phyloP scores from a whole-genome alignment of 192 early-diverging fungal genomes.

The Coemansia sp. region DNA sequence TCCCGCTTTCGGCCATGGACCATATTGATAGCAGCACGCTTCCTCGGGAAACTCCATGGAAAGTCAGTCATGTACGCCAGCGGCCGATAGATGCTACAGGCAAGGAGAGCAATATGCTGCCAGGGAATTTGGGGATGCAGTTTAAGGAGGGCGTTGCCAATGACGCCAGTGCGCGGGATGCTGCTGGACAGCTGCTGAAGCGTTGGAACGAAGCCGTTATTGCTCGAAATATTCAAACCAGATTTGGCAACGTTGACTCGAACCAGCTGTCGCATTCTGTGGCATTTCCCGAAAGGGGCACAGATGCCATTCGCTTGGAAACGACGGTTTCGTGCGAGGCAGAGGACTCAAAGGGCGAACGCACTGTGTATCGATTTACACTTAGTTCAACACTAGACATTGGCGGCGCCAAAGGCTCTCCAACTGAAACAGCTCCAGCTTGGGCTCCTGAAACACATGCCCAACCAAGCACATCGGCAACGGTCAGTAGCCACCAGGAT shows the following conservation, averaged over 20 bases:
- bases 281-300: constrained; percentile 30
- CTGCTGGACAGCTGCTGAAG: constrained; percentile 43
- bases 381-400: constrained; percentile 50
- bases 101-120: constrained; percentile 2
- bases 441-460: not conserved
- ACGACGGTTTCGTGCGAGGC: constrained; percentile 52
- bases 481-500: not conserved
- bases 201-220: constrained; percentile 50
- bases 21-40: constrained; percentile 48
- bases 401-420: constrained; percentile 23
- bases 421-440: constrained; percentile 7
- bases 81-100: constrained; percentile 10
- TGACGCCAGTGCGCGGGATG: constrained; percentile 45
- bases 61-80: constrained; percentile 52
- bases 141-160: constrained; percentile 52
- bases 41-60: constrained; percentile 48
- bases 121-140: constrained; percentile 31
- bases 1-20: constrained; percentile 30
- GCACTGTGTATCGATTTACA: constrained; percentile 52
- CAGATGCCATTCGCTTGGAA: constrained; percentile 48
- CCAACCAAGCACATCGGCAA: not conserved
- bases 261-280: constrained; percentile 28
- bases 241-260: constrained; percentile 14
- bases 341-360: constrained; percentile 47
- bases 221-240: constrained; percentile 32